Evolutionary conservation across 129 eudicot genomes (phyloP).

Genomic region (Flaveria bidentis): DNA sequence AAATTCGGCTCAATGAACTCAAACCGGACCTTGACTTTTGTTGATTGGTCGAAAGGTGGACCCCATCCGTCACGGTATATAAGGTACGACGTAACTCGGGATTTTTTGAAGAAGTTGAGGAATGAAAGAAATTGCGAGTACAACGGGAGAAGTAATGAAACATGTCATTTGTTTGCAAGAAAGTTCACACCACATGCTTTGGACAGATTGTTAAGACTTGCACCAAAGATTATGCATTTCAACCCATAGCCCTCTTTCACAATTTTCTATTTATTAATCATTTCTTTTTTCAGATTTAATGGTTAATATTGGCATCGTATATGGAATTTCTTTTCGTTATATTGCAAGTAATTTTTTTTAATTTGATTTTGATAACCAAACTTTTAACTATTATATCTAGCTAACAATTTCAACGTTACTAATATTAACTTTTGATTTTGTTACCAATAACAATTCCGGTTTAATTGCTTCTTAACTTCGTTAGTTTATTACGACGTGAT

Average conservation of each 20-base stretch:
- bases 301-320: too few relatives aligned
- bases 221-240: conserved; percentile 47
- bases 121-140: conserved; percentile 34
- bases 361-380: too few relatives aligned
- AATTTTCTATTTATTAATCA: conserved; percentile 8
- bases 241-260: conserved; percentile 14
- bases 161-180: conserved; percentile 60
- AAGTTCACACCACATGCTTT: conserved; percentile 49
- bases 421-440: too few relatives aligned
- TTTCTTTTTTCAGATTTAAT: background rate
- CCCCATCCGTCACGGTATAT: conserved; percentile 47
- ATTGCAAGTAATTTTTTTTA: too few relatives aligned
- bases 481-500: too few relatives aligned
- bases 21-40: conserved; percentile 50
- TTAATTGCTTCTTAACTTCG: too few relatives aligned
- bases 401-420: too few relatives aligned
- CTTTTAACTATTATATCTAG: too few relatives aligned
- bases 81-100: conserved; percentile 40
- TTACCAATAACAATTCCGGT: too few relatives aligned
- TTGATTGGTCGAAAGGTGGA: conserved; percentile 59
- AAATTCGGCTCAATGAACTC: conserved; percentile 34
- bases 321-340: too few relatives aligned
- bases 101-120: conserved; percentile 46
- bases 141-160: conserved; percentile 41
- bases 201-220: conserved; percentile 48